phyloP scores from a whole-genome alignment of 2,329 filamentous ascomycete species.

The Fusarium vanettenii region DNA sequence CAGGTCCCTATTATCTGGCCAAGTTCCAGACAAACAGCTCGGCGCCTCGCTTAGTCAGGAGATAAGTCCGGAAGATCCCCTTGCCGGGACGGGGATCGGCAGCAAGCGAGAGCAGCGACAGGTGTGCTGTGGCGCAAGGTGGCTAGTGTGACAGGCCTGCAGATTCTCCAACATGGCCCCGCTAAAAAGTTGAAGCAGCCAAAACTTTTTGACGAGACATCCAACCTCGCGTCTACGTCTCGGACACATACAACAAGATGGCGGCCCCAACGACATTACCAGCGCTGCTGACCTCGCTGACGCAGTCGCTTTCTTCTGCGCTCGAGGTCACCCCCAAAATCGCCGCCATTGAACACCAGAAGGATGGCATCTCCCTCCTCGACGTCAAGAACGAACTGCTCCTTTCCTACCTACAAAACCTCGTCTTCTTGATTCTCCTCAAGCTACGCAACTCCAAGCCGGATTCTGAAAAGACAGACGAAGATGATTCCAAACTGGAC shows the following conservation, averaged over 20 bases:
- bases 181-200: constrained; percentile 46
- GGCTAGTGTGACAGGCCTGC: constrained; percentile 8
- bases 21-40: constrained; percentile 28
- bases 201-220: constrained; percentile 42
- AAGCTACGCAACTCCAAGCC: constrained; percentile 73
- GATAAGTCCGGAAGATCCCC: constrained; percentile 28
- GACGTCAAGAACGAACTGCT: constrained; percentile 98
- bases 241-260: constrained; percentile 51
- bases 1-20: constrained; percentile 39
- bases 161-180: constrained; percentile 33
- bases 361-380: constrained; percentile 91
- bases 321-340: constrained; percentile 74
- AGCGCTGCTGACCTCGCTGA: constrained; percentile 64
- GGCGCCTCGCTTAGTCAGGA: constrained; percentile 39
- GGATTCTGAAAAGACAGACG: constrained; percentile 40
- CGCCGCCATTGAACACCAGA: constrained; percentile 74
- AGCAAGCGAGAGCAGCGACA: not conserved
- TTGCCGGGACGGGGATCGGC: constrained; percentile 13
- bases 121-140: constrained; percentile 18
- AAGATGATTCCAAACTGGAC: constrained; percentile 63
- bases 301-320: constrained; percentile 70
- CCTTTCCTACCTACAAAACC: constrained; percentile 93
- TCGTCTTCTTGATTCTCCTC: constrained; percentile 86
- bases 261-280: constrained; percentile 62
- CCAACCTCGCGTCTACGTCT: constrained; percentile 21